A percentile compares a stretch with the other conserved stretches of the same genome.
Evolutionary conservation across 768 basidiomycete species (phyloP).

Genomic region (Boletus tomentosulus): DNA sequence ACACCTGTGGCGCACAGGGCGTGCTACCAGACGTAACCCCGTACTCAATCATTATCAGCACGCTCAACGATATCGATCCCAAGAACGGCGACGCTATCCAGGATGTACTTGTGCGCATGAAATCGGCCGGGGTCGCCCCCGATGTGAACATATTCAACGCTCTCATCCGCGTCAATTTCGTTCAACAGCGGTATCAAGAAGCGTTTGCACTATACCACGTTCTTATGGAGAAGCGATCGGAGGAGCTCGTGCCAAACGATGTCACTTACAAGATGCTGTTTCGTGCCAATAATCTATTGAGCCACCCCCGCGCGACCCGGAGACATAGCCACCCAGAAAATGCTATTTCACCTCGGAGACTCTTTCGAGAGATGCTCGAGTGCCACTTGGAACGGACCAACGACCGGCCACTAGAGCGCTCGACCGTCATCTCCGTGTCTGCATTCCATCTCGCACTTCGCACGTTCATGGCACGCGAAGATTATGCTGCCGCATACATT

Average conservation of each 20-base stretch:
- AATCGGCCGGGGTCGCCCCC: slow-evolving; percentile 33
- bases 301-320: slow-evolving; percentile 20
- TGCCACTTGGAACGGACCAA: slow-evolving; percentile 27
- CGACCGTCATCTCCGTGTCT: slow-evolving; percentile 29
- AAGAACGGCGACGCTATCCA: slow-evolving; percentile 30
- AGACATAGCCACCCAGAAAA: slow-evolving; percentile 17
- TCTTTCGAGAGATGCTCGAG: slow-evolving; percentile 45
- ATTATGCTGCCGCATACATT: slow-evolving; percentile 47
- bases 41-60: slow-evolving; percentile 38
- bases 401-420: slow-evolving; percentile 13
- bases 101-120: slow-evolving; percentile 39
- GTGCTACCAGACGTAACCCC: slow-evolving; percentile 20
- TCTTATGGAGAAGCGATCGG: slow-evolving; percentile 33
- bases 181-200: slow-evolving; percentile 27
- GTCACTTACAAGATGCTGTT: slow-evolving; percentile 46
- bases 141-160: slow-evolving; percentile 45
- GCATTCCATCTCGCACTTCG: slow-evolving; percentile 42
- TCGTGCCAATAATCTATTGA: slow-evolving; percentile 22
- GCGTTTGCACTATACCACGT: slow-evolving; percentile 43
- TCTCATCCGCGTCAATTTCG: slow-evolving; percentile 40
- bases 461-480: slow-evolving; percentile 40
- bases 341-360: slow-evolving; percentile 34
- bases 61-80: slow-evolving; percentile 31
- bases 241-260: slow-evolving; percentile 36
- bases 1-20: slow-evolving; percentile 17